phyloP scores from a whole-genome alignment of 176 grass and related monocot genomes.

The Tuctoria greenei region DNA sequence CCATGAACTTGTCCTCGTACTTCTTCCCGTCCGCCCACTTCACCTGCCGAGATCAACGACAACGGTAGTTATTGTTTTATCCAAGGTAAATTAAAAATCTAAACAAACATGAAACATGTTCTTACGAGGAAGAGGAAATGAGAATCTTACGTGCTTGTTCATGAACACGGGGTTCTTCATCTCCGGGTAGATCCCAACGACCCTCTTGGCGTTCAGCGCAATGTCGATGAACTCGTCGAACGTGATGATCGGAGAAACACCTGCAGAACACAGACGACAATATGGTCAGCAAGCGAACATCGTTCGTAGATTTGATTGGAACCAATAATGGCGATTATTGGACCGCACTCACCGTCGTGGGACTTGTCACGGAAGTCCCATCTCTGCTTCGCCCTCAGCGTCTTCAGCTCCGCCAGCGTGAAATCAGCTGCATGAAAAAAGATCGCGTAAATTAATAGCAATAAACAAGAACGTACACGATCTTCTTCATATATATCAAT shows the following conservation, averaged over 20 bases:
- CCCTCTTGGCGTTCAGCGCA: conserved; percentile 38
- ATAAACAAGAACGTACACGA: background rate
- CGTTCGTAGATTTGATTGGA: background rate
- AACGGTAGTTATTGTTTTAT: background rate
- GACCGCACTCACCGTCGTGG: conserved; percentile 35
- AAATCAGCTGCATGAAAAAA: conserved; percentile 42
- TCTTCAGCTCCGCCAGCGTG: conserved; percentile 56
- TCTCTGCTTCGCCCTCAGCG: conserved; percentile 48
- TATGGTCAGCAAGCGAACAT: background rate
- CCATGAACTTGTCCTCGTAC: conserved; percentile 54
- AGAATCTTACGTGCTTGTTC: conserved; percentile 35
- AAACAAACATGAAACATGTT: background rate
- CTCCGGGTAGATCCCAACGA: conserved; percentile 59
- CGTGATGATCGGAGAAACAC: conserved; percentile 56
- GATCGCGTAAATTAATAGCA: background rate
- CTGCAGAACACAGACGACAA: background rate
- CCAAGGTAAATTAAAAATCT: background rate
- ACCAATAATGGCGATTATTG: background rate
- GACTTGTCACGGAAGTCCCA: conserved; percentile 44
- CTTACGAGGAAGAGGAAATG: background rate
- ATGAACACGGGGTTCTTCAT: conserved; percentile 60
- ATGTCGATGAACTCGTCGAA: conserved; percentile 62
- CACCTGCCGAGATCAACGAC: conserved; percentile 14
- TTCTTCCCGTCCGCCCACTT: conserved; percentile 52
- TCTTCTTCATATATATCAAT: too few relatives aligned